Conservation (phyloP, 1,139 yeast genomes). For the Scheffersomyces cryptocercus region DNA sequence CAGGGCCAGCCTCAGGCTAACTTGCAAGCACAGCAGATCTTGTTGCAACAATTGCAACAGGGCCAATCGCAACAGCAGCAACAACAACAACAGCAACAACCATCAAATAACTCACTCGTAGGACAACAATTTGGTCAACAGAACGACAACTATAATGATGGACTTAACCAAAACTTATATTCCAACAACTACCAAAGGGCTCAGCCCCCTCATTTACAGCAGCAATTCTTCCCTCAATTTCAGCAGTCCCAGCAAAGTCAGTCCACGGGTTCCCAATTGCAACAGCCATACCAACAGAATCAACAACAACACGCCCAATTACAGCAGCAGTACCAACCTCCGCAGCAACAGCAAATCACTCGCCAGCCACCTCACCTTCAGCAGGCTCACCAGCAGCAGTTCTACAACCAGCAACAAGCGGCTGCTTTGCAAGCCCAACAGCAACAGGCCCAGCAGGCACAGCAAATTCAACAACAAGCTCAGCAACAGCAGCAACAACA, state of each 20-base stretch:
- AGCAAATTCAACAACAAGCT: constrained; percentile 23
- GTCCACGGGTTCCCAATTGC: constrained; percentile 5
- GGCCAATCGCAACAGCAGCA: constrained; percentile 23
- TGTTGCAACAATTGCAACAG: constrained; percentile 48
- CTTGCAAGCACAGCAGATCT: constrained; percentile 46
- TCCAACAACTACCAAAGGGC: constrained; percentile 31
- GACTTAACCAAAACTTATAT: constrained; percentile 37
- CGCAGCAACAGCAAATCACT: constrained; percentile 13
- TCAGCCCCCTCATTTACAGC: constrained; percentile 26
- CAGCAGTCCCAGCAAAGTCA: constrained; percentile 22
- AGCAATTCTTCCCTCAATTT: constrained; percentile 27
- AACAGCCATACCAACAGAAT: constrained; percentile 10
- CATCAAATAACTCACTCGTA: constrained; percentile 10
- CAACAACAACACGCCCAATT: constrained; percentile 7
- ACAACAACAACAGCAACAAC: constrained; percentile 18
- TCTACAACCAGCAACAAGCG: constrained; percentile 23
- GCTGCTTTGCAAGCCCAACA: constrained; percentile 16
- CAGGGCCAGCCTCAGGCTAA: constrained; percentile 31
- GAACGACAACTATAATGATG: constrained; percentile 24
- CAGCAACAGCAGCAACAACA: constrained; percentile 9
- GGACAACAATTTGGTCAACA: constrained; percentile 25
- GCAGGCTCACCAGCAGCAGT: constrained; percentile 23
- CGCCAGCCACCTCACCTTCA: constrained; percentile 21
- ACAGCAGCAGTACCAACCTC: constrained; percentile 17
- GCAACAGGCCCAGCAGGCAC: constrained; percentile 17